Evolutionary conservation across 257 asterid species (phyloP).

Genomic region (Perilla frutescens): DNA sequence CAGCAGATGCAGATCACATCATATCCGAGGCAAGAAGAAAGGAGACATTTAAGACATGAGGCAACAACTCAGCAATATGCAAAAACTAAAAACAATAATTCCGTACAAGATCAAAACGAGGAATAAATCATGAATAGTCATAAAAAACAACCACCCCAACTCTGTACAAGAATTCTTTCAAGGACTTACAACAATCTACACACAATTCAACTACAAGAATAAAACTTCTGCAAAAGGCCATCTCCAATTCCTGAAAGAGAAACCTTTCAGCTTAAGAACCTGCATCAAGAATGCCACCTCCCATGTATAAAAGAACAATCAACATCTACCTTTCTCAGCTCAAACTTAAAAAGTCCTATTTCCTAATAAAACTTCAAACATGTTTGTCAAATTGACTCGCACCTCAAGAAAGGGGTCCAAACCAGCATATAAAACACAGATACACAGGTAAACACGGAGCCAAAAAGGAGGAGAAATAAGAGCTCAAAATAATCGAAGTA

Average conservation of each 20-base stretch:
- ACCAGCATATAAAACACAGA: too few species aligned
- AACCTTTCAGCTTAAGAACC: background rate
- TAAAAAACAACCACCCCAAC: background rate
- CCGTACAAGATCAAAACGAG: conserved; percentile 6
- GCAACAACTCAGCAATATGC: background rate
- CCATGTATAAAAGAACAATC: background rate
- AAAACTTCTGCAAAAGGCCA: background rate
- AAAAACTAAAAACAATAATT: conserved; percentile 19
- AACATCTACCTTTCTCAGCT: background rate
- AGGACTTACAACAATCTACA: background rate
- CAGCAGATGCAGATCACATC: background rate
- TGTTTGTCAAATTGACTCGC: too few species aligned
- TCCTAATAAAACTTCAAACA: too few species aligned
- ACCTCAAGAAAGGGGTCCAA: too few species aligned
- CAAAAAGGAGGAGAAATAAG: background rate
- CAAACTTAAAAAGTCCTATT: too few species aligned
- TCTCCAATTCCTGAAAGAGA: conserved; percentile 12
- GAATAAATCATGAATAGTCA: background rate
- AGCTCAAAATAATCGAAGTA: background rate
- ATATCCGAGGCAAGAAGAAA: background rate
- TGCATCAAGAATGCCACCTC: background rate
- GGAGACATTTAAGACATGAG: background rate
- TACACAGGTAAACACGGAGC: background rate
- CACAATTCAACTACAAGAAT: background rate
- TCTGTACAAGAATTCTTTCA: background rate